These are phyloP conservation scores for Actinomortierella wolfii DNA, from an alignment of 371 early-diverging fungal species.

Conservation along the genomic window DNA sequence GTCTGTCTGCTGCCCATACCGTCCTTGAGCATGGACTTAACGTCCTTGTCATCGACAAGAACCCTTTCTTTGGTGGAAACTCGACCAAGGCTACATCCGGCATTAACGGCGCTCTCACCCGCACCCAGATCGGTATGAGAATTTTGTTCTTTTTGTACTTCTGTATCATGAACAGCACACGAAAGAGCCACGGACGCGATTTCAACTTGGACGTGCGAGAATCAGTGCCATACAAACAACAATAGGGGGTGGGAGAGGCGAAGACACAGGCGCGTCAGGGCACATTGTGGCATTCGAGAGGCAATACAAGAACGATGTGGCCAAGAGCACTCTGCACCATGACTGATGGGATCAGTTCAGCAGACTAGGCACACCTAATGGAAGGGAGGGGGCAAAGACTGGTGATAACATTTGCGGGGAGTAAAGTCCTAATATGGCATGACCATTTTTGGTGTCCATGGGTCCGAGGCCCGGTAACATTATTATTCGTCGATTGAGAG, in stretches of 20 bases:
- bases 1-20: slow-evolving; percentile 89
- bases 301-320: too few relatives aligned
- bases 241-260: not conserved
- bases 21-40: slow-evolving; percentile 85
- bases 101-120: slow-evolving; percentile 93
- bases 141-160: slow-evolving; percentile 4
- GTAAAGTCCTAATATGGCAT: too few relatives aligned
- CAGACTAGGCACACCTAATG: too few relatives aligned
- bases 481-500: too few relatives aligned
- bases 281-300: too few relatives aligned
- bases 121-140: slow-evolving; percentile 66
- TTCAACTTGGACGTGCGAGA: not conserved
- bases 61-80: slow-evolving; percentile 91
- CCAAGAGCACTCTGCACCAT: too few relatives aligned
- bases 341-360: too few relatives aligned
- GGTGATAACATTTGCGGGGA: too few relatives aligned
- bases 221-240: not conserved
- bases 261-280: slow-evolving; percentile 7
- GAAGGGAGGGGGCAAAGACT: too few relatives aligned
- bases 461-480: too few relatives aligned
- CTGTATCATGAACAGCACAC: not conserved
- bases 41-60: slow-evolving; percentile 88
- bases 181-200: not conserved
- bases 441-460: too few relatives aligned
- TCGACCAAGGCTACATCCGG: slow-evolving; percentile 97